phyloP scores from a whole-genome alignment of 176 grass and related monocot species.

The Elaeis guineensis region DNA sequence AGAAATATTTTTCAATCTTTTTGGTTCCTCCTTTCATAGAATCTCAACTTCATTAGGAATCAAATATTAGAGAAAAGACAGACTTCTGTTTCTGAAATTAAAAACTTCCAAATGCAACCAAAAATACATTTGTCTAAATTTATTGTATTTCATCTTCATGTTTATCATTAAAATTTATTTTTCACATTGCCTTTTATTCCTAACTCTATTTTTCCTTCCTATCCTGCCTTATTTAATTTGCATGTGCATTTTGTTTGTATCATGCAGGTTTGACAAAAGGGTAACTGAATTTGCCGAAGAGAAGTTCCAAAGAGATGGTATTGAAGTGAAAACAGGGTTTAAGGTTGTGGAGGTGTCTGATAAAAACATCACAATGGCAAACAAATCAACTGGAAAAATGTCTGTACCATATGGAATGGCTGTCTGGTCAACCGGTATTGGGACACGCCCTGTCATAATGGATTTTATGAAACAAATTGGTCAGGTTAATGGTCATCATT shows the following conservation, averaged over 20 bases:
- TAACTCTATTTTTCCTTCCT: not conserved
- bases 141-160: not conserved
- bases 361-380: conserved; percentile 71
- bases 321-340: conserved; percentile 90
- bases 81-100: too few species aligned
- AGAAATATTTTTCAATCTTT: too few species aligned
- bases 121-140: too few species aligned
- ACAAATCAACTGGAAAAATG: conserved; percentile 40
- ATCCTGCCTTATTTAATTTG: conserved; percentile 3
- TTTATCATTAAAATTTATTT: not conserved
- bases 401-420: conserved; percentile 90
- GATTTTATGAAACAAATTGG: conserved; percentile 99
- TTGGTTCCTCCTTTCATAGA: too few species aligned
- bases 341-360: conserved; percentile 83
- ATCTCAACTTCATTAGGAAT: too few species aligned
- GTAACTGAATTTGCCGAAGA: conserved; percentile 86
- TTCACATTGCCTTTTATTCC: not conserved
- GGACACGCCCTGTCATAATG: conserved; percentile 71
- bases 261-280: conserved; percentile 88
- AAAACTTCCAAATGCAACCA: too few species aligned
- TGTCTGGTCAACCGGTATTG: conserved; percentile 93
- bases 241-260: conserved; percentile 2
- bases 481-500: conserved; percentile 37
- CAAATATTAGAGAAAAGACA: too few species aligned
- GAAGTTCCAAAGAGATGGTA: conserved; percentile 87